Evolutionary conservation across 2,329 filamentous ascomycete species (phyloP).

Genomic region (Coccinonectria pachysandricola): DNA sequence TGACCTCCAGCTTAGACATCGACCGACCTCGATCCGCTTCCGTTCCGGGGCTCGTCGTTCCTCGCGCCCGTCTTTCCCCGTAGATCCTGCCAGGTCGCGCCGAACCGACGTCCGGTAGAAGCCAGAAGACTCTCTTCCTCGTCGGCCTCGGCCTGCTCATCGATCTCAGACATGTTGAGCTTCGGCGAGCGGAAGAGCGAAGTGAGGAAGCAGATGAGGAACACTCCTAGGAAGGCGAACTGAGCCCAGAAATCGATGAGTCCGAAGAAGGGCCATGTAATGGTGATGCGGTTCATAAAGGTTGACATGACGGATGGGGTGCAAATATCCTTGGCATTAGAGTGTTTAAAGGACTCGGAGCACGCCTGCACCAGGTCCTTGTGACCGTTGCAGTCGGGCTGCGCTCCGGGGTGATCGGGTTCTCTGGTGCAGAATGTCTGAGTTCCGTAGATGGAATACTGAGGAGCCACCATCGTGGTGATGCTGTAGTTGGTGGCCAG

Average conservation of each 20-base stretch:
- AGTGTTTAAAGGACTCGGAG: constrained; percentile 62
- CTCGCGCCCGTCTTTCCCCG: constrained; percentile 39
- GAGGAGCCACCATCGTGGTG: constrained; percentile 87
- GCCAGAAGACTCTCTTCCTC: constrained; percentile 90
- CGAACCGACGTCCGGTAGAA: constrained; percentile 70
- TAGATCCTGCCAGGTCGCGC: constrained; percentile 82
- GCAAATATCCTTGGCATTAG: constrained; percentile 70
- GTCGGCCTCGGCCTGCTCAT: constrained; percentile 81
- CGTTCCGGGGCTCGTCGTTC: constrained; percentile 7
- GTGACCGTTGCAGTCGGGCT: constrained; percentile 66
- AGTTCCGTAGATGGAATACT: constrained; percentile 88
- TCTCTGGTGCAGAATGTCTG: constrained; percentile 85
- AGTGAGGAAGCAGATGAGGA: constrained; percentile 70
- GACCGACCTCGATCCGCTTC: not conserved
- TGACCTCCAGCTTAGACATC: not conserved
- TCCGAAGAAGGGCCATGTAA: constrained; percentile 94
- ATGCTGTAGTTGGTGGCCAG: constrained; percentile 88
- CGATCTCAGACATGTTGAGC: constrained; percentile 65
- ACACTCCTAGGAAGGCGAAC: constrained; percentile 79
- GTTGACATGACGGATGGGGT: constrained; percentile 86
- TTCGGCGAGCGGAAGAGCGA: constrained; percentile 72
- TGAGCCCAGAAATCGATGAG: constrained; percentile 93
- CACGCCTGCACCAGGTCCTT: constrained; percentile 68
- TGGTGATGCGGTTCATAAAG: constrained; percentile 82
- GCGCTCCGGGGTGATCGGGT: constrained; percentile 48